Evolutionary conservation across 371 early-diverging fungal species (phyloP).

Genomic region (Choanephora cucurbitarum): DNA sequence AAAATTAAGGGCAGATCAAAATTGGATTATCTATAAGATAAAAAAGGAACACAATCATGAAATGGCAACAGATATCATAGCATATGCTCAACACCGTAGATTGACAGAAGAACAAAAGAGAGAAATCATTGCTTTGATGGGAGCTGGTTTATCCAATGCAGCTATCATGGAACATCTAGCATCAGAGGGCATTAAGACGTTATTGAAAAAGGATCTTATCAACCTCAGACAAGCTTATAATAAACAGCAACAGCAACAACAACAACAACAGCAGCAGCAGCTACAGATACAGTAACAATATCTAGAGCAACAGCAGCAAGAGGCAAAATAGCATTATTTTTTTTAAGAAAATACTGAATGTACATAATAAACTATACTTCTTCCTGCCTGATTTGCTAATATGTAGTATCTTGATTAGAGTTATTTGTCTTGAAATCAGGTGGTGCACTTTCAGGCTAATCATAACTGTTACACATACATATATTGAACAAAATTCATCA

Average conservation of each 20-base stretch:
- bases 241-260: constrained; percentile 8
- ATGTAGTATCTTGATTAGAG: neutral
- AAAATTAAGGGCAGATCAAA: constrained; percentile 4
- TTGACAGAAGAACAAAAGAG: constrained; percentile 6
- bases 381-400: no score
- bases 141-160: constrained; percentile 9
- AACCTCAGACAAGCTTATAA: constrained; percentile 17
- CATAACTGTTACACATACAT: neutral
- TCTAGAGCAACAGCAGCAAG: no score
- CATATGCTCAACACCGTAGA: constrained; percentile 20
- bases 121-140: constrained; percentile 9
- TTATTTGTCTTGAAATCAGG: constrained; percentile 4
- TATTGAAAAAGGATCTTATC: constrained; percentile 19
- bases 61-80: constrained; percentile 16
- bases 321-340: no score
- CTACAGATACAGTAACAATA: constrained; percentile 1
- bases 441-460: constrained; percentile 9
- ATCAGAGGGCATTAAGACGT: constrained; percentile 12
- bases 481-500: neutral
- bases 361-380: no score
- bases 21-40: constrained; percentile 14
- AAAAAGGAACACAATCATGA: constrained; percentile 19
- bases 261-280: neutral
- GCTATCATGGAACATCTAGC: constrained; percentile 6
- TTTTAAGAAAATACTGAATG: no score